phyloP scores from a whole-genome alignment of 1,139 yeast species.

The Kluyveromyces sp. region DNA sequence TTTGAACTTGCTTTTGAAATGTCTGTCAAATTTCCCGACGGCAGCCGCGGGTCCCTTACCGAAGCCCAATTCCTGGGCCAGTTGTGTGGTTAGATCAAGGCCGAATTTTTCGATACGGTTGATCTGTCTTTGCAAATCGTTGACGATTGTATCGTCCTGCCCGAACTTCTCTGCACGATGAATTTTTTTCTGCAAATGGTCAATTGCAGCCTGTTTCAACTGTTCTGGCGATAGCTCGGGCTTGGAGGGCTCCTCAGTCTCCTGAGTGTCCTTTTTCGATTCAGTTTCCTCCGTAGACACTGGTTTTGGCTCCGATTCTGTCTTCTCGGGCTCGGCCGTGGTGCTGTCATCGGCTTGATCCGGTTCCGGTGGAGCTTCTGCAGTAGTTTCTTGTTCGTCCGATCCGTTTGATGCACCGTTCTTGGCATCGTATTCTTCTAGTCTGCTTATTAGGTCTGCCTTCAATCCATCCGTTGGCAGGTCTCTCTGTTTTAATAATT shows the following conservation, averaged over 20 bases:
- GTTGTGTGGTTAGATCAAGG: slow-evolving; percentile 57
- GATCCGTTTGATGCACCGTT: slow-evolving; percentile 16
- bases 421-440: slow-evolving; percentile 28
- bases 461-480: slow-evolving; percentile 76
- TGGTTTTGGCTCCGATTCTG: slow-evolving; percentile 5
- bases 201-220: slow-evolving; percentile 61
- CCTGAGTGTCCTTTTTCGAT: neutral
- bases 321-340: slow-evolving; percentile 11
- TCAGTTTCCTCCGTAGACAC: neutral
- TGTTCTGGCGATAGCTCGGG: slow-evolving; percentile 52
- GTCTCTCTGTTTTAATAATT: slow-evolving; percentile 58
- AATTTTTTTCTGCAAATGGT: slow-evolving; percentile 59
- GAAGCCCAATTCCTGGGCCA: slow-evolving; percentile 62
- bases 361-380: slow-evolving; percentile 10
- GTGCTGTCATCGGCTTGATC: neutral
- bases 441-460: slow-evolving; percentile 69
- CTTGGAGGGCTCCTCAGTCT: slow-evolving; percentile 4
- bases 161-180: slow-evolving; percentile 76
- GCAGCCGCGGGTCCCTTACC: slow-evolving; percentile 18
- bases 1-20: slow-evolving; percentile 1
- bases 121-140: slow-evolving; percentile 49
- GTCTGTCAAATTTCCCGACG: slow-evolving; percentile 6
- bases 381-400: slow-evolving; percentile 17
- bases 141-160: slow-evolving; percentile 42
- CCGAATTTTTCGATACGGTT: slow-evolving; percentile 81